Conservation (phyloP, 495 filamentous ascomycete species). For the Penicillium verhagenii region DNA sequence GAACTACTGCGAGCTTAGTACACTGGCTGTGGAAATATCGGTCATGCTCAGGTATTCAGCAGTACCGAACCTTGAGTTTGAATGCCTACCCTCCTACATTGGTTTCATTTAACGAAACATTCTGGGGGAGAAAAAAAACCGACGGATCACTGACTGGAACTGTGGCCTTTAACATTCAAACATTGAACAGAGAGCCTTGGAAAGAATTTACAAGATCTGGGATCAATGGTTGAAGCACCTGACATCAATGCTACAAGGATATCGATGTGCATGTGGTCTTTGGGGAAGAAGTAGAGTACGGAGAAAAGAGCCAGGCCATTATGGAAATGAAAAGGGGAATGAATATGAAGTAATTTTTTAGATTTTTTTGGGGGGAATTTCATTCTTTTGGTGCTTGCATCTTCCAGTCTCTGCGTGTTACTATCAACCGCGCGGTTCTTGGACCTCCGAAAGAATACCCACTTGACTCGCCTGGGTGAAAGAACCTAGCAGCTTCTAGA, state of each 20-base stretch:
- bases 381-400: conserved; percentile 18
- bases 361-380: not conserved
- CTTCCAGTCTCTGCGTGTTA: conserved; percentile 9
- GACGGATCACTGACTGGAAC: no score
- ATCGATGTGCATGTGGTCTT: conserved; percentile 45
- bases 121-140: no score
- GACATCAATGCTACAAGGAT: conserved; percentile 47
- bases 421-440: not conserved
- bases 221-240: not conserved
- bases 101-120: no score
- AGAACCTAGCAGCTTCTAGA: not conserved
- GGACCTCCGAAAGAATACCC: no score
- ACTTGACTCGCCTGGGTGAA: not conserved
- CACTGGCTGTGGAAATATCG: no score
- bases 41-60: no score
- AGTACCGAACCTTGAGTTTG: no score
- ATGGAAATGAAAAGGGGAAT: not conserved
- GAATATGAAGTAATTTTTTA: not conserved
- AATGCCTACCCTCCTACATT: no score
- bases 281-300: conserved; percentile 26
- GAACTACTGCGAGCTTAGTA: no score
- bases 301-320: conserved; percentile 20
- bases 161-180: no score
- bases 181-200: no score
- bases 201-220: no score